Percentiles rank a stretch among this genome's conserved stretches.
Conservation (phyloP, 768 basidiomycete species). For the Pleurotus cornucopiae region DNA sequence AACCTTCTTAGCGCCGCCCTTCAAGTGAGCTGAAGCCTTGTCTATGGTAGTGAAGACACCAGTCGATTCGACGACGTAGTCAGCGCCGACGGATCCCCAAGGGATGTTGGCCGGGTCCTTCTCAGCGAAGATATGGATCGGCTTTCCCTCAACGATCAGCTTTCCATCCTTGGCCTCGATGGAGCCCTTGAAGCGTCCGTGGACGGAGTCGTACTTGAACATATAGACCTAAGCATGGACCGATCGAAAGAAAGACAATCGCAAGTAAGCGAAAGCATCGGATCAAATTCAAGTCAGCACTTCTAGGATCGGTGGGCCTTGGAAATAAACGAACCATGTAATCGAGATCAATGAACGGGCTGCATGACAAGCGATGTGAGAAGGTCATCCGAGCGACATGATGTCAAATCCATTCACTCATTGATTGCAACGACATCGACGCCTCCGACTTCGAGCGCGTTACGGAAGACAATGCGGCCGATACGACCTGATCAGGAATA, state of each 20-base stretch:
- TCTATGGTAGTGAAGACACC: slow-evolving; percentile 98
- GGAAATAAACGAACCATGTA: slow-evolving; percentile 74
- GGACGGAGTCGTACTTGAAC: slow-evolving; percentile 97
- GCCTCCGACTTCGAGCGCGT: slow-evolving; percentile 68
- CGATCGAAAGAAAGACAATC: too few relatives aligned
- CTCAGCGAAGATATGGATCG: slow-evolving; percentile 78
- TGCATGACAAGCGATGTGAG: slow-evolving; percentile 22
- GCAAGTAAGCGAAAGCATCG: not conserved
- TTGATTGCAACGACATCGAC: slow-evolving; percentile 92
- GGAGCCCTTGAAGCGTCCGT: slow-evolving; percentile 87
- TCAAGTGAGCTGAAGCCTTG: slow-evolving; percentile 91
- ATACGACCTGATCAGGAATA: slow-evolving; percentile 73
- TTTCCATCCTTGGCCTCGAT: slow-evolving; percentile 85
- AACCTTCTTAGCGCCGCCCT: slow-evolving; percentile 99
- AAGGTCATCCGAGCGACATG: not conserved
- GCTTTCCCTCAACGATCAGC: slow-evolving; percentile 78
- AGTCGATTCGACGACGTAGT: slow-evolving; percentile 96
- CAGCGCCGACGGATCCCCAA: slow-evolving; percentile 79
- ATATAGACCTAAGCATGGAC: slow-evolving; percentile 72
- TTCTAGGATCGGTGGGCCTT: not conserved
- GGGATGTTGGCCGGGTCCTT: slow-evolving; percentile 81
- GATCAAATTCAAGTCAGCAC: not conserved
- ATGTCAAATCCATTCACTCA: slow-evolving; percentile 54
- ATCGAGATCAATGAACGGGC: slow-evolving; percentile 94
- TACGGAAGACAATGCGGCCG: slow-evolving; percentile 96